Evolutionary conservation across 495 filamentous ascomycete species (phyloP), one percentile per base, ranked within the genome.

Genomic region (Rostrohypoxylon terebratum): DNA sequence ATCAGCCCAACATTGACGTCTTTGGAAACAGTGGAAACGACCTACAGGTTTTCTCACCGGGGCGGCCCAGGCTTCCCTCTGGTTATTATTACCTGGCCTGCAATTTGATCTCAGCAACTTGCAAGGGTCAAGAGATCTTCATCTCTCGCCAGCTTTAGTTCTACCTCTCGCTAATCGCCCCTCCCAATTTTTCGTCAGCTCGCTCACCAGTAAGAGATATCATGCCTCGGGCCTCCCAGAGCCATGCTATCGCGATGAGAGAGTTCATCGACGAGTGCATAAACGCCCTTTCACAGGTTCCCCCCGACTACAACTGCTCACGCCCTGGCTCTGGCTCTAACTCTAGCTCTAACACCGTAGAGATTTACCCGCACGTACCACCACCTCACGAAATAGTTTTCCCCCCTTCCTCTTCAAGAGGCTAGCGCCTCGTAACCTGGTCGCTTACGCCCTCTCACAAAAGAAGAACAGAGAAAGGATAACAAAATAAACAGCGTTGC

Each of bases 71-170:
- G 53, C 66, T 69, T 59, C 66, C 66, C 57, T 69, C 71, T 74
- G 66, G 66, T 54, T 74, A 69, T 74, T 74, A 74, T 63, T 74
- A 74, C 58, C 25, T 63, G 40, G 48, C 50, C 66, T 63, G 66
- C 66, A 73, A 69, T 73, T 73, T 74, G 71, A 74, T 74, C 71
- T 74, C 66, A 66, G 51, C 63, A 71, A 28, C 60, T 63, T 69
- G 57, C 66, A 69, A 74, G 66, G 66, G 61, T 69, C 50, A 8
- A 66, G 66, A 74, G 71, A 74, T 74, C 71, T 74, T 66, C 71
- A 74, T 74, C 71, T 73, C 71, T 60, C 66, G 45, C 47, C 48
- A 66, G 68, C 59, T 67, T 69, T 74, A 74, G 66, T 66, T 69
- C 51, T 66, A 21, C 23, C 51, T 63, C 62, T 74, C 66, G 71